phyloP scores from a whole-genome alignment of 1,139 yeast genomes.

The Pichia sp. region DNA sequence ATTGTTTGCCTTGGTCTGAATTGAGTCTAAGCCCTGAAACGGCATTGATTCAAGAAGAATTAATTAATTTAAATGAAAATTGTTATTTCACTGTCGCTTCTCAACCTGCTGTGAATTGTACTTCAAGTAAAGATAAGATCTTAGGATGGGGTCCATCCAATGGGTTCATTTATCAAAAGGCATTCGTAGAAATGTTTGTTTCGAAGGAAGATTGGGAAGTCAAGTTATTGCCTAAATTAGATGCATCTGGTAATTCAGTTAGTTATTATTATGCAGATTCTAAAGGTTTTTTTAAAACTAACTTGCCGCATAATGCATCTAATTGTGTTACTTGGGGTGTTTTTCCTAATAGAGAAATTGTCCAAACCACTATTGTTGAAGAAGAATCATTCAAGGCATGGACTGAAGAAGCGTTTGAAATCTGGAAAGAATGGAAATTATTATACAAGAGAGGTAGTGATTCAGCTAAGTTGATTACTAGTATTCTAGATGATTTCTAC shows the following conservation, averaged over 20 bases:
- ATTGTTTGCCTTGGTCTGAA: conserved; percentile 89
- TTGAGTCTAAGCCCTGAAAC: conserved; percentile 83
- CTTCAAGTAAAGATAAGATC: conserved; percentile 70
- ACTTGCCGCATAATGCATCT: conserved; percentile 45
- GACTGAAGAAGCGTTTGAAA: conserved; percentile 88
- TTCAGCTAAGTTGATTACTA: conserved; percentile 55
- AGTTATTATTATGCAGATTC: conserved; percentile 71
- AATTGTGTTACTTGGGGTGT: conserved; percentile 96
- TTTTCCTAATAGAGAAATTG: conserved; percentile 78
- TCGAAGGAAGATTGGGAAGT: conserved; percentile 63
- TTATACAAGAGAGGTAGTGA: conserved; percentile 56
- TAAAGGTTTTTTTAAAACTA: conserved; percentile 52
- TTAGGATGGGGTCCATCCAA: conserved; percentile 96
- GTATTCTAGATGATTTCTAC: conserved; percentile 56
- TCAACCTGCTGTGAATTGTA: conserved; percentile 87
- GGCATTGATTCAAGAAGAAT: conserved; percentile 84
- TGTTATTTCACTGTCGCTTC: conserved; percentile 89
- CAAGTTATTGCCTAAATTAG: conserved; percentile 47
- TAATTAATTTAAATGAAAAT: conserved; percentile 65
- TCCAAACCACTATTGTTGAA: conserved; percentile 85
- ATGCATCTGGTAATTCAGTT: conserved; percentile 37
- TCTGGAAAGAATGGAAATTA: conserved; percentile 90
- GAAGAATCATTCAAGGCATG: conserved; percentile 86
- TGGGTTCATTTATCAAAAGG: conserved; percentile 88
- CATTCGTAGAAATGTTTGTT: conserved; percentile 85